A percentile compares a stretch with the other conserved stretches of the same genome.
Evolutionary conservation across 1,284 basidiomycete genomes (phyloP).

Genomic region (Cutaneotrichosporon dermatis): DNA sequence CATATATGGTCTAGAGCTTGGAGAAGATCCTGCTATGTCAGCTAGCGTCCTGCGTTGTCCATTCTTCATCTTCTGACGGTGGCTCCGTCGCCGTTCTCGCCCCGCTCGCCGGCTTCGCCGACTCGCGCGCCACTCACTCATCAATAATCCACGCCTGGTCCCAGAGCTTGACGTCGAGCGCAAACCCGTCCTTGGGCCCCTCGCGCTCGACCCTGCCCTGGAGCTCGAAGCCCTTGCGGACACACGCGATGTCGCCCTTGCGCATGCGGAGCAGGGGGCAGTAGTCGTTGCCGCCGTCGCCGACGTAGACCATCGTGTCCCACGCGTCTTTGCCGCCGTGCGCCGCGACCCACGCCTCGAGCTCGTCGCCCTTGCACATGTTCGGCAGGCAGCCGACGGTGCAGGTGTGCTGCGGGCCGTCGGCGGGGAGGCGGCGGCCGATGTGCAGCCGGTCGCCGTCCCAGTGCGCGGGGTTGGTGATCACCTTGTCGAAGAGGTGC

Average conservation of each 20-base stretch:
- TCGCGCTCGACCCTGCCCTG: conserved; percentile 69
- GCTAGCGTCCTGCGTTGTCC: background rate
- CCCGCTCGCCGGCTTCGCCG: background rate
- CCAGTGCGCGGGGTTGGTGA: conserved; percentile 92
- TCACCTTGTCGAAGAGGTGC: conserved; percentile 73
- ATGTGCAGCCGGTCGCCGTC: conserved; percentile 70
- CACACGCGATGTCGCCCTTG: conserved; percentile 60
- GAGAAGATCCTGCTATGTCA: conserved; percentile 14
- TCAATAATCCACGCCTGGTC: conserved; percentile 91
- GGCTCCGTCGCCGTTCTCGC: no score
- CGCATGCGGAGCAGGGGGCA: conserved; percentile 81
- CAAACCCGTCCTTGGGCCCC: conserved; percentile 60
- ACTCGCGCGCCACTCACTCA: conserved; percentile 50
- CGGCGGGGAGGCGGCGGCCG: conserved; percentile 67
- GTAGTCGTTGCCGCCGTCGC: conserved; percentile 93
- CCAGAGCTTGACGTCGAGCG: conserved; percentile 74
- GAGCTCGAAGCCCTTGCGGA: conserved; percentile 69
- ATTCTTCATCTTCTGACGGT: no score
- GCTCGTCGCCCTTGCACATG: conserved; percentile 98
- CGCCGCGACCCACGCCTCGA: conserved; percentile 71
- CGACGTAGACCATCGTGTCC: conserved; percentile 83
- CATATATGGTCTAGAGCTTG: conserved; percentile 8
- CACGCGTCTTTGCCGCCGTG: conserved; percentile 59
- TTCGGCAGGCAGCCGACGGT: conserved; percentile 86
- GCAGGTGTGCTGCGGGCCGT: conserved; percentile 76